Conservation (phyloP, 371 early-diverging fungal genomes). For the Zopfochytrium polystomum region DNA sequence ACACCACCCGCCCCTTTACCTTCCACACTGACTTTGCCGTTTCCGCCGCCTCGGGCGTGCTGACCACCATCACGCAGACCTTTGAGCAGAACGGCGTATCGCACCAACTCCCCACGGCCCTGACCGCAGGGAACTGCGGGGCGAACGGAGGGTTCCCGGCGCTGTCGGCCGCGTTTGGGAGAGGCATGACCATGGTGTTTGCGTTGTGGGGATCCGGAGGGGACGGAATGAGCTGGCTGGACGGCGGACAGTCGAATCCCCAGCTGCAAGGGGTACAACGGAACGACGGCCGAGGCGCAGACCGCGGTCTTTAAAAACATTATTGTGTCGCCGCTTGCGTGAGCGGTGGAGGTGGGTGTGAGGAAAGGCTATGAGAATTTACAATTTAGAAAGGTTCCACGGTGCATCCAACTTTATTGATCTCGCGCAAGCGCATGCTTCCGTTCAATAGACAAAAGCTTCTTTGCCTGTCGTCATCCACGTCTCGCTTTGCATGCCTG, state of each 20-base stretch:
- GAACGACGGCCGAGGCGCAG: no score
- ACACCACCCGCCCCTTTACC: constrained; percentile 26
- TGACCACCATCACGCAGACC: constrained; percentile 14
- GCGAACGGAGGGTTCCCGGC: constrained; percentile 17
- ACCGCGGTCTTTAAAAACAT: no score
- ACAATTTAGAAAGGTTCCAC: no score
- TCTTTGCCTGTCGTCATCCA: constrained; percentile 42
- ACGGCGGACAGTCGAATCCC: constrained; percentile 21
- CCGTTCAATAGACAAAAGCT: constrained; percentile 34
- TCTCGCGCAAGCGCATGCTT: constrained; percentile 29
- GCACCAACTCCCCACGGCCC: not conserved
- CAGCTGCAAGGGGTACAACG: no score
- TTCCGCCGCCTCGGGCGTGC: constrained; percentile 9
- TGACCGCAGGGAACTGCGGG: constrained; percentile 8
- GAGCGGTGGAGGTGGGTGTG: no score
- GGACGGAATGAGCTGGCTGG: constrained; percentile 34
- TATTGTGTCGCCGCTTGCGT: no score
- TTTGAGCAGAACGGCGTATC: constrained; percentile 11
- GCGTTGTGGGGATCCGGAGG: constrained; percentile 26
- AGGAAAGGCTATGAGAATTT: no score
- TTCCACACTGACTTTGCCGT: constrained; percentile 23
- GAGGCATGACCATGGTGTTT: constrained; percentile 32
- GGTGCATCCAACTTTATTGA: no score
- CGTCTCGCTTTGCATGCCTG: constrained; percentile 31
- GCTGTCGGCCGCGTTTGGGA: constrained; percentile 21